A percentile compares a stretch with the other conserved stretches of the same genome.
Evolutionary conservation across 805 yeast genomes (phyloP).

Genomic region (Saccharomycopsis sp.): DNA sequence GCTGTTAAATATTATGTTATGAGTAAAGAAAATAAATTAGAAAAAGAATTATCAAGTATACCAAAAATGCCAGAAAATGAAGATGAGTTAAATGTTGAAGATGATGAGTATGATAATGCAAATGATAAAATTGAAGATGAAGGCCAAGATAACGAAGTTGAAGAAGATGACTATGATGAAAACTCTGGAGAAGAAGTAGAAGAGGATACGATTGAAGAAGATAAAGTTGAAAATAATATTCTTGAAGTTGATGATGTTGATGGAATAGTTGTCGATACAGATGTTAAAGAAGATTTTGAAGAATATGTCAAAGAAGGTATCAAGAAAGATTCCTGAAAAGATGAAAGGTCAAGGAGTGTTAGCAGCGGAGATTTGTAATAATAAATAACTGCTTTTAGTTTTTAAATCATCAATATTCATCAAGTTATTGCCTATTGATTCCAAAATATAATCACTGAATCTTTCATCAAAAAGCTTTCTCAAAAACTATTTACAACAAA

Average conservation of each 20-base stretch:
- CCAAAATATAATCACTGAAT: too few species aligned
- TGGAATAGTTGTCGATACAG: slow-evolving; percentile 23
- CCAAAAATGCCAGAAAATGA: too few species aligned
- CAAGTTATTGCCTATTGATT: too few species aligned
- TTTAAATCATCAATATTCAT: too few species aligned
- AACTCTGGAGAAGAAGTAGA: not conserved
- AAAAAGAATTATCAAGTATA: slow-evolving; percentile 51
- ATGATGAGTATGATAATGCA: too few species aligned
- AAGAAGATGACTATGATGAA: slow-evolving; percentile 3
- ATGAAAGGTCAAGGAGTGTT: too few species aligned
- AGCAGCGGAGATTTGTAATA: too few species aligned
- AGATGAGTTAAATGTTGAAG: too few species aligned
- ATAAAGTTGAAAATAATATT: not conserved
- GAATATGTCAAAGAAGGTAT: not conserved
- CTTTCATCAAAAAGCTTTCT: too few species aligned
- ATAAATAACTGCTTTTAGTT: too few species aligned
- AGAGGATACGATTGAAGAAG: not conserved
- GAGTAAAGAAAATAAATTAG: slow-evolving; percentile 52
- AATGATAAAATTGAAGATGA: not conserved
- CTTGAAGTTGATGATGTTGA: slow-evolving; percentile 2
- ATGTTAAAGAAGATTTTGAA: slow-evolving; percentile 50
- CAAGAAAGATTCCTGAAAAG: slow-evolving; percentile 15
- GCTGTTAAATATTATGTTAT: slow-evolving; percentile 76
- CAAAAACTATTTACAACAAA: too few species aligned
- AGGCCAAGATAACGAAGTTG: not conserved